phyloP scores from a whole-genome alignment of 2,329 filamentous ascomycete species.

The Colletotrichum sp. region DNA sequence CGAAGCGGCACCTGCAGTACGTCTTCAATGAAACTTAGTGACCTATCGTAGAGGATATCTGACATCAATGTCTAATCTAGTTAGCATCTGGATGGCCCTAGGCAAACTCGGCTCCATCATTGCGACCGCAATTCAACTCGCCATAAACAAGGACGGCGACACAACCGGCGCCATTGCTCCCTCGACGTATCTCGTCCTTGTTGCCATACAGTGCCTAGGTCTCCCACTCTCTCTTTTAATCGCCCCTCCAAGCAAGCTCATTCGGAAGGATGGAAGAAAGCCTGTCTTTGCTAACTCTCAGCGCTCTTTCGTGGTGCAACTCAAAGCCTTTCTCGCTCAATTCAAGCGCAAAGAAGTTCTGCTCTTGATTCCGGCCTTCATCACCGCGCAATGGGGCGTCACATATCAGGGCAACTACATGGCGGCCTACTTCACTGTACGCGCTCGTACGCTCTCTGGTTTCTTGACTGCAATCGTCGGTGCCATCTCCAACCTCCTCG shows the following conservation, averaged over 20 bases:
- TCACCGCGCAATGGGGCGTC: constrained; percentile 23
- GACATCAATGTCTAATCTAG: not conserved
- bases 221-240: constrained; percentile 47
- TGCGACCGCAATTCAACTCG: constrained; percentile 54
- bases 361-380: constrained; percentile 18
- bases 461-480: constrained; percentile 44
- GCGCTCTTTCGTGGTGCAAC: constrained; percentile 28
- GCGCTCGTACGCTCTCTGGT: constrained; percentile 25
- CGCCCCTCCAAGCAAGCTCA: constrained; percentile 48
- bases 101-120: constrained; percentile 57
- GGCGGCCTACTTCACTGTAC: constrained; percentile 19
- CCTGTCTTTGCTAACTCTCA: constrained; percentile 27
- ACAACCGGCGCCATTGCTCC: constrained; percentile 48
- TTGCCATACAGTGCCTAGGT: constrained; percentile 48
- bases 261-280: constrained; percentile 39
- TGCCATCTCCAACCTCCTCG: constrained; percentile 9
- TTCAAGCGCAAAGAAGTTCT: constrained; percentile 11
- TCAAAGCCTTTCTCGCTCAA: constrained; percentile 1
- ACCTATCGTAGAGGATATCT: not conserved
- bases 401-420: constrained; percentile 24
- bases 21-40: not conserved
- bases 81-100: constrained; percentile 56
- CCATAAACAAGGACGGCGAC: constrained; percentile 48
- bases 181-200: constrained; percentile 42
- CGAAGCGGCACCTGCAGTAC: constrained; percentile 45